phyloP scores from a whole-genome alignment of 2,329 filamentous ascomycete genomes.

The Beauveria rudraprayagi region DNA sequence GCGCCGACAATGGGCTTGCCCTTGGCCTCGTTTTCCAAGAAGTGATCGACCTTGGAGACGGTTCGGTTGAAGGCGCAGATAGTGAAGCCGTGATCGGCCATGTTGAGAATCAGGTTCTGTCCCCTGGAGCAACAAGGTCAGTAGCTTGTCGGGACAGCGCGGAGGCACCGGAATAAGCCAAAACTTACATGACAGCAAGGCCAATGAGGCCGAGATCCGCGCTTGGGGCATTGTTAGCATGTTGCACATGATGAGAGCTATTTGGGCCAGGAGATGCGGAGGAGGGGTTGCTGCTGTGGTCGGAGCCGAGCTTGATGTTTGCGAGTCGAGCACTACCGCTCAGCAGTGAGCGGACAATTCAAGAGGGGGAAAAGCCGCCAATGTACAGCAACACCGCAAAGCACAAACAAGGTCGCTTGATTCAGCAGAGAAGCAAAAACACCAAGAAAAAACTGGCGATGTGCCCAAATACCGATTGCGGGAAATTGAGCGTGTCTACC shows the following conservation, averaged over 20 bases:
- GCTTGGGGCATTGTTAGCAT: constrained; percentile 55
- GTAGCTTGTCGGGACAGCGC: constrained; percentile 6
- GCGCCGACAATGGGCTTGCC: constrained; percentile 94
- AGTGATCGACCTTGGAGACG: constrained; percentile 93
- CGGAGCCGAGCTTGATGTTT: constrained; percentile 61
- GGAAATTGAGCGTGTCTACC: constrained; percentile 10
- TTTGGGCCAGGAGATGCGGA: constrained; percentile 19
- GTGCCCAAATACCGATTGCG: constrained; percentile 5
- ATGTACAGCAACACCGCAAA: constrained; percentile 18
- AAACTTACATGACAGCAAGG: constrained; percentile 76
- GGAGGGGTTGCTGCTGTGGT: constrained; percentile 36
- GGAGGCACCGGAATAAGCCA: neutral
- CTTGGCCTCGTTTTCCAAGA: constrained; percentile 86
- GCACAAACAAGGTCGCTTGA: neutral
- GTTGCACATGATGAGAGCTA: constrained; percentile 25
- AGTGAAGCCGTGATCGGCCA: constrained; percentile 88
- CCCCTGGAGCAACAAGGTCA: constrained; percentile 37
- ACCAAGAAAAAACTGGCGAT: constrained; percentile 11
- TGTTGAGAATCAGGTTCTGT: constrained; percentile 85
- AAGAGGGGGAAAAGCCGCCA: neutral
- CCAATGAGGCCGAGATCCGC: constrained; percentile 89
- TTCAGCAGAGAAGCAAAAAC: neutral
- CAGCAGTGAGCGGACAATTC: constrained; percentile 14
- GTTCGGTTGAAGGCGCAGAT: constrained; percentile 98
- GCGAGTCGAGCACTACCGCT: constrained; percentile 62